Evolutionary conservation across 331 rosid species (phyloP), one percentile per base, ranked within the genome.

Genomic region (Dryas integrifolia): DNA sequence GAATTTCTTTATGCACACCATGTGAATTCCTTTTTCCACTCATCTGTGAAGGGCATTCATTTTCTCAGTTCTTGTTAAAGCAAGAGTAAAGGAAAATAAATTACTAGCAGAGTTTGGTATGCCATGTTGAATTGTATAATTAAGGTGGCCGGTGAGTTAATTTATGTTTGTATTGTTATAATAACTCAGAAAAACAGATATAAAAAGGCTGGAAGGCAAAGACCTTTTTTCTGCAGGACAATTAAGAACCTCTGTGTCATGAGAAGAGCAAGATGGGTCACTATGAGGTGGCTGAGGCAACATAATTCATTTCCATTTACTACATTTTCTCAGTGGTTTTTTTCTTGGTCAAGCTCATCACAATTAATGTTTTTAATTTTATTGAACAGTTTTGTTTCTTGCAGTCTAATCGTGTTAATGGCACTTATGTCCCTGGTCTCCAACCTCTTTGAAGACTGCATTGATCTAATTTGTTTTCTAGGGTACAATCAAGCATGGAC

Each of bases 51-150:
- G 16, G 47, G 69, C 69, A 53, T 73, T 74, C 7, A n/a, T 41
- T 59, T 70, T 60, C 44, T 70, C 35, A 12, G 63, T 18, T 74
- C 39, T 21, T 64, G 13, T 50, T 45, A 18, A 18, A 41, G 39
- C 53, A 24, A 68, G 46, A 73, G 50, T 72, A 51, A 72, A 63
- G 21, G 71, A 21, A 68, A 70, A 70, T 70, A 6, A 69, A 72
- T 49, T 70, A 35, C 53, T 35, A 51, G 69, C 74, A 69, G 74
- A 62, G 53, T 40, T 24, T 70, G 69, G 55, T 58, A 3, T 11
- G 24, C 53, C 38, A 75, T 47, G 43, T 52, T 6, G 41, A 59
- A 66, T 61, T 64, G 16, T 51, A 16, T 66, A 70, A 64, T 69
- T 69, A 67, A 58, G 26, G 9, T 24, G 58, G 73, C 51, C 48